Percentiles rank a stretch among this genome's conserved stretches.
Evolutionary conservation across 2,329 filamentous ascomycete species (phyloP).

Genomic region (Fusarium fujikuroi): DNA sequence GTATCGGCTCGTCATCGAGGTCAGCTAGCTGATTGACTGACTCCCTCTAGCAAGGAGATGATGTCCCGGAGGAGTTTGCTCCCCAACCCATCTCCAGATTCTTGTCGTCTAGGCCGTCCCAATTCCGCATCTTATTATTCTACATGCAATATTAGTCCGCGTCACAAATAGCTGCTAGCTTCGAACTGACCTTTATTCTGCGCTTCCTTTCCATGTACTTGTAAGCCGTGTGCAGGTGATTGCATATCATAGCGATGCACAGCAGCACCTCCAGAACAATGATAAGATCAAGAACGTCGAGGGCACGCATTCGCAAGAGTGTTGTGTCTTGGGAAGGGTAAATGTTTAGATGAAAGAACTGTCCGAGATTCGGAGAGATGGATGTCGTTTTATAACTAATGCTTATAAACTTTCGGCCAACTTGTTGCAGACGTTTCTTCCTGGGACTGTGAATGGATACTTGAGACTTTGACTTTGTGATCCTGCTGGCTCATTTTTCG

Average conservation of each 20-base stretch:
- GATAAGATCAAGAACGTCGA: background rate
- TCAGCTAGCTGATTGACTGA: too few relatives aligned
- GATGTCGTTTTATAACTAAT: background rate
- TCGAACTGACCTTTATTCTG: background rate
- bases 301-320: background rate
- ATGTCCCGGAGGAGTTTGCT: background rate
- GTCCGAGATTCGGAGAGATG: accelerated
- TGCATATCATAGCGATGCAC: background rate
- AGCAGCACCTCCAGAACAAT: background rate
- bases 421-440: accelerated
- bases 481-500: too few relatives aligned
- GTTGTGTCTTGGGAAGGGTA: background rate
- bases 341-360: background rate
- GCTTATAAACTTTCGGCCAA: background rate
- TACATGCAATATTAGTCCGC: background rate
- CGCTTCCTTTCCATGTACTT: too few relatives aligned
- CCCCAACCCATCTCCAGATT: background rate
- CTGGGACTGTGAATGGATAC: background rate
- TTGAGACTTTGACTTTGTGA: accelerated
- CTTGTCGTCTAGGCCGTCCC: background rate
- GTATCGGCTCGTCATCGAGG: too few relatives aligned
- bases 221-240: too few relatives aligned
- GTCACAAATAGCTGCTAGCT: accelerated
- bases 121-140: background rate
- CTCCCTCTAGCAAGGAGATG: background rate